phyloP scores from a whole-genome alignment of 2,329 filamentous ascomycete genomes.

The Apiospora kogelbergensis region DNA sequence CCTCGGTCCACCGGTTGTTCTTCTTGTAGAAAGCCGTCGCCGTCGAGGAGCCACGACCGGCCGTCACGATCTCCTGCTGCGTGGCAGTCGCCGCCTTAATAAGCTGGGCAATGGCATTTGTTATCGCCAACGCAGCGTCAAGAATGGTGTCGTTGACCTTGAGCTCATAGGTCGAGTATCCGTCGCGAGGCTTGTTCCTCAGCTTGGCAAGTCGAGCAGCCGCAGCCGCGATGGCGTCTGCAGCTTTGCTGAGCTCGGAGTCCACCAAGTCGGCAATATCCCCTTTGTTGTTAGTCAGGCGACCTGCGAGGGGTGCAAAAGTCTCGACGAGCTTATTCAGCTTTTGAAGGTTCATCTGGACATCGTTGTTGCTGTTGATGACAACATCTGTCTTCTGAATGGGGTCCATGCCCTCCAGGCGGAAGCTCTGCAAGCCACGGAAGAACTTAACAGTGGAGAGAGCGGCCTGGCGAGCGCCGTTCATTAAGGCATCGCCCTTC shows the following conservation, averaged over 20 bases:
- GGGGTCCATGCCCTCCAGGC: constrained; percentile 85
- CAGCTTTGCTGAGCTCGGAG: constrained; percentile 86
- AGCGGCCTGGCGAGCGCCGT: constrained; percentile 80
- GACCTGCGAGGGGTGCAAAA: constrained; percentile 84
- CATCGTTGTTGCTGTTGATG: constrained; percentile 95
- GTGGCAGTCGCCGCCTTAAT: constrained; percentile 93
- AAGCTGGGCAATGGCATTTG: constrained; percentile 86
- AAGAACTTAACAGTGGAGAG: constrained; percentile 91
- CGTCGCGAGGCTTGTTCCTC: constrained; percentile 93
- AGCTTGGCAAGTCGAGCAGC: constrained; percentile 86
- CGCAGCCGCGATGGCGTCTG: constrained; percentile 91
- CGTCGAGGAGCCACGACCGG: constrained; percentile 83
- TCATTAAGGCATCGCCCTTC: constrained; percentile 83
- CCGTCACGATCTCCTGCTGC: constrained; percentile 94
- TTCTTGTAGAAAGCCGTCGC: constrained; percentile 98
- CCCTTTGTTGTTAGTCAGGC: constrained; percentile 74
- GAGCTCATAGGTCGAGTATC: constrained; percentile 93
- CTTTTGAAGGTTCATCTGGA: constrained; percentile 89
- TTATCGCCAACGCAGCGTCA: constrained; percentile 89
- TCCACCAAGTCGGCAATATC: constrained; percentile 94
- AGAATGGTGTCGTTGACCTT: constrained; percentile 95
- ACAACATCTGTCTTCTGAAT: constrained; percentile 95
- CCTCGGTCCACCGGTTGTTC: constrained; percentile 99
- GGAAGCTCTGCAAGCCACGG: constrained; percentile 89
- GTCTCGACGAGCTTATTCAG: constrained; percentile 91